Conservation (phyloP, 2,329 filamentous ascomycete species). For the Aspergillus aculeatinus region DNA sequence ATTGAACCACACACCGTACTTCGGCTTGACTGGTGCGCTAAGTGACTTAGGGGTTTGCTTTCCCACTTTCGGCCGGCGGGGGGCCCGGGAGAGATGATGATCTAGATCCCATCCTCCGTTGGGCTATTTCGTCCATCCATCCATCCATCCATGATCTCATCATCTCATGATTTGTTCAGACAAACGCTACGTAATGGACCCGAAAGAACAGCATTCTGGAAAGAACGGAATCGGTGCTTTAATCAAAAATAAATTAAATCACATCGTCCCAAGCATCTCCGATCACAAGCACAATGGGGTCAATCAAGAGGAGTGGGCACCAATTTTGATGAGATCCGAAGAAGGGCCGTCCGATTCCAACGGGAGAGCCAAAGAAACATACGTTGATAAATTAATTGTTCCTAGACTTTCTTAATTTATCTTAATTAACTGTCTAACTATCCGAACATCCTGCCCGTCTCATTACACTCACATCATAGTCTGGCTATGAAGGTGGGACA, state of each 20-base stretch:
- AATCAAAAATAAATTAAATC: neutral
- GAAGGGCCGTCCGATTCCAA: neutral
- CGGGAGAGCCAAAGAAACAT: too few relatives aligned
- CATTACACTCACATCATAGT: too few relatives aligned
- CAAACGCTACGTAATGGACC: neutral
- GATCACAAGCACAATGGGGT: neutral
- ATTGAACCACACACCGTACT: slow-evolving; percentile 14
- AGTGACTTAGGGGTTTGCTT: neutral
- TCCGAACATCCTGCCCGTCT: too few relatives aligned
- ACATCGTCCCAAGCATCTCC: neutral
- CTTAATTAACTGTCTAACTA: too few relatives aligned
- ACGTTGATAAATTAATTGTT: too few relatives aligned
- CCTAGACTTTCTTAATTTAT: too few relatives aligned
- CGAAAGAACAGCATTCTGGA: neutral
- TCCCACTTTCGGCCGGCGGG: neutral
- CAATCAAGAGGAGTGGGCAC: neutral
- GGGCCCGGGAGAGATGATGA: neutral
- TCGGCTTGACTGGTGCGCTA: neutral
- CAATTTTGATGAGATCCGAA: neutral
- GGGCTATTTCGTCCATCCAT: too few relatives aligned
- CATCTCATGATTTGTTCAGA: neutral
- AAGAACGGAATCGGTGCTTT: neutral
- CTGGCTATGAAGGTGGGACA: too few relatives aligned
- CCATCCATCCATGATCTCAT: too few relatives aligned
- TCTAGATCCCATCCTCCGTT: neutral